Evolutionary conservation across 2,329 filamentous ascomycete species (phyloP).

Genomic region (Curvularia eragrostidis): DNA sequence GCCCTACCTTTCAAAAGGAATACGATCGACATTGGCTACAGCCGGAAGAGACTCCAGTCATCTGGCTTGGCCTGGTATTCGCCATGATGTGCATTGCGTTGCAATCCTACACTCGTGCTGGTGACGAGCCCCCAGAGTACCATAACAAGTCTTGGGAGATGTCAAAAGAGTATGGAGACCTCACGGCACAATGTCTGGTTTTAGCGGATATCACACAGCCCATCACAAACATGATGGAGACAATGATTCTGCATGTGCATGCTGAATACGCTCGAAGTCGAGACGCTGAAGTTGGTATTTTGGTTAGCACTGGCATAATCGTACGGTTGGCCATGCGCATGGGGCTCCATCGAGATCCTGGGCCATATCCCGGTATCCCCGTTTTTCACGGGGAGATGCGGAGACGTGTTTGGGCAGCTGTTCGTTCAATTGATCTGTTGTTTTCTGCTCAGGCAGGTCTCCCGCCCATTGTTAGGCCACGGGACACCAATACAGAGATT

Average conservation of each 20-base stretch:
- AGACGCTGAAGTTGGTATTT: constrained; percentile 74
- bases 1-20: constrained; percentile 78
- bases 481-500: constrained; percentile 76
- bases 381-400: constrained; percentile 78
- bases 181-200: constrained; percentile 79
- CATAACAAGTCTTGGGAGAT: constrained; percentile 65
- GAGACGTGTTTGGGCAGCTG: constrained; percentile 69
- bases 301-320: constrained; percentile 66
- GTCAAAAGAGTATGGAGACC: constrained; percentile 65
- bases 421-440: constrained; percentile 75
- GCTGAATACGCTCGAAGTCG: constrained; percentile 75
- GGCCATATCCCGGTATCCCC: constrained; percentile 73
- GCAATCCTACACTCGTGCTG: constrained; percentile 79
- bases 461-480: constrained; percentile 71
- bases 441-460: constrained; percentile 75
- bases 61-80: constrained; percentile 81
- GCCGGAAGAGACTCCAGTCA: constrained; percentile 73
- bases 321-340: constrained; percentile 71
- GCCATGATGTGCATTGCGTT: constrained; percentile 78
- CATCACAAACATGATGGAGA: constrained; percentile 77
- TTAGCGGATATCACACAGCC: constrained; percentile 80
- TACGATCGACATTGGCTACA: constrained; percentile 74
- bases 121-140: constrained; percentile 81
- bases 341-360: constrained; percentile 80
- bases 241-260: constrained; percentile 76